Percentiles rank a stretch among this genome's conserved stretches.
Conservation (phyloP, 371 early-diverging fungal species). For the Spraguea lophii region DNA sequence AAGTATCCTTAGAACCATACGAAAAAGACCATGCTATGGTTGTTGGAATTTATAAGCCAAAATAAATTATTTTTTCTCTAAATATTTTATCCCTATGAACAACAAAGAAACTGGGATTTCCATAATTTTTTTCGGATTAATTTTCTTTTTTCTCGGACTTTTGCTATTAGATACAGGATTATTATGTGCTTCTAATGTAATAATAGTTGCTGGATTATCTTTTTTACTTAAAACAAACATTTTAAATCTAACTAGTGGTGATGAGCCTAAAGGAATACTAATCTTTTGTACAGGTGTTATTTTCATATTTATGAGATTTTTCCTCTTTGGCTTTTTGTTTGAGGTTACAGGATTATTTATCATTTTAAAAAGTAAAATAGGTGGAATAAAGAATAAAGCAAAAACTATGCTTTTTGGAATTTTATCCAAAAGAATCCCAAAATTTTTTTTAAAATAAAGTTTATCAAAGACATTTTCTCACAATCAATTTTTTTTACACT, state of each 20-base stretch:
- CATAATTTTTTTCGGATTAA: slow-evolving; percentile 12
- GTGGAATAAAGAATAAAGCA: no score
- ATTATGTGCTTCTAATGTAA: slow-evolving; percentile 22
- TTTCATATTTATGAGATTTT: no score
- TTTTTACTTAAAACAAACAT: slow-evolving; percentile 8
- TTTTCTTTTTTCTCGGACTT: slow-evolving; percentile 16
- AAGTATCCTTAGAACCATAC: slow-evolving; percentile 95
- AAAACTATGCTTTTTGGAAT: no score
- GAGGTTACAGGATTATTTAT: no score
- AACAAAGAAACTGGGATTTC: slow-evolving; percentile 19
- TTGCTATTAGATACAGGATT: slow-evolving; percentile 28
- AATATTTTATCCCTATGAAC: no score
- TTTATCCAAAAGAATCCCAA: no score
- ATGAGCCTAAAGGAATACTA: slow-evolving; percentile 17
- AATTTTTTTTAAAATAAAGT: no score
- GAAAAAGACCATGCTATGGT: slow-evolving; percentile 99
- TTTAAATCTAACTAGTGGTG: slow-evolving; percentile 4
- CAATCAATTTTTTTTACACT: no score
- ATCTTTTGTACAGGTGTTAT: slow-evolving; percentile 24
- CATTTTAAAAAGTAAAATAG: no score
- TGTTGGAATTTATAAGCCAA: slow-evolving; percentile 52
- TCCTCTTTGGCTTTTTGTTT: no score
- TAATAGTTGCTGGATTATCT: slow-evolving; percentile 18
- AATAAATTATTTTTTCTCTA: no score
- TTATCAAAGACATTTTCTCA: no score